Conservation (phyloP, 352 stramenopile species). For the Globisporangium paddicum region DNA sequence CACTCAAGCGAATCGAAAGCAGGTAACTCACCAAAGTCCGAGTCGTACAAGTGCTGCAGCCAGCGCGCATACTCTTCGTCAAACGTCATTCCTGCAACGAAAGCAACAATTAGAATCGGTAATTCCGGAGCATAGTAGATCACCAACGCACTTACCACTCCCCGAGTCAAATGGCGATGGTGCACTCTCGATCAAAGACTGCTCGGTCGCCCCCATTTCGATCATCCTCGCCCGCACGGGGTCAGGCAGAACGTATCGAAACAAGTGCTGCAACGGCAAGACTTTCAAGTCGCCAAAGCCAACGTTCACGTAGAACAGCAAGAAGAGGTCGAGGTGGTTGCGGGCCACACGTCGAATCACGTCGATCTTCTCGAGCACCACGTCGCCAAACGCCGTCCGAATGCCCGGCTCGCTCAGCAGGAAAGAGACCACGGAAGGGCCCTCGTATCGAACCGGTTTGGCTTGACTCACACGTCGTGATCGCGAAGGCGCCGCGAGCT, state of each 20-base stretch:
- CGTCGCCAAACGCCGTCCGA: slow-evolving; percentile 75
- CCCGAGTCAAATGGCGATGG: slow-evolving; percentile 63
- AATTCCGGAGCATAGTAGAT: not conserved
- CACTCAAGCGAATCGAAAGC: not conserved
- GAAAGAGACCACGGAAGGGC: slow-evolving; percentile 60
- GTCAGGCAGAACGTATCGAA: slow-evolving; percentile 69
- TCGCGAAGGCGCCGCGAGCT: not conserved
- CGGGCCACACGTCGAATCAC: slow-evolving; percentile 51
- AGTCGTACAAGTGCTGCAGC: slow-evolving; percentile 85
- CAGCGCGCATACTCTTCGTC: slow-evolving; percentile 86
- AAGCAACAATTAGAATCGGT: not conserved
- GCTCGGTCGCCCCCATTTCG: slow-evolving; percentile 60
- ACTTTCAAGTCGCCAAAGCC: slow-evolving; percentile 43
- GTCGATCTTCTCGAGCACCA: slow-evolving; percentile 80
- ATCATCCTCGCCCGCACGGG: slow-evolving; percentile 56
- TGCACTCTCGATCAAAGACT: slow-evolving; percentile 59
- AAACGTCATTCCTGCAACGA: slow-evolving; percentile 51
- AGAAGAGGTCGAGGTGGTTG: slow-evolving; percentile 59
- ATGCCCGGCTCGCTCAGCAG: slow-evolving; percentile 55
- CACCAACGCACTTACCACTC: slow-evolving; percentile 21
- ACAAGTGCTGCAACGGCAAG: slow-evolving; percentile 65
- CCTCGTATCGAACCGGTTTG: slow-evolving; percentile 67
- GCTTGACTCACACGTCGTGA: slow-evolving; percentile 16
- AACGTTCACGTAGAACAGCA: slow-evolving; percentile 76
- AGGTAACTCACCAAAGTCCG: slow-evolving; percentile 62